These are phyloP conservation scores for Boletus edulis DNA, from an alignment of 768 basidiomycete genomes.

Conservation along the genomic window DNA sequence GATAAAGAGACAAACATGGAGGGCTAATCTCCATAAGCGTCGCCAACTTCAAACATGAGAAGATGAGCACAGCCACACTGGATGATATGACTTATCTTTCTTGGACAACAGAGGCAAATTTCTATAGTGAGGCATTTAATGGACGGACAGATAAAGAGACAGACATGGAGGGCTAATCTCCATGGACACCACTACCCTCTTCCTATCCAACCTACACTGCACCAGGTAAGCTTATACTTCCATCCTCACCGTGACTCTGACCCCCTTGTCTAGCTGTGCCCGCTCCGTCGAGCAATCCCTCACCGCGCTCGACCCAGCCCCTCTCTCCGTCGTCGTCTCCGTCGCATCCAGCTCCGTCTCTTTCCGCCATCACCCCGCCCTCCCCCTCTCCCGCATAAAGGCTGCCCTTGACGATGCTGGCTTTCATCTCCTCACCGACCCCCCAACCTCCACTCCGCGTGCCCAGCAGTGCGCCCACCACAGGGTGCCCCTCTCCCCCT, in stretches of 20 bases:
- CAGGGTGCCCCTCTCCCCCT: not conserved
- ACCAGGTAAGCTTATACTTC: slow-evolving; percentile 33
- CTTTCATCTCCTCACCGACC: slow-evolving; percentile 37
- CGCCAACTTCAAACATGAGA: no score
- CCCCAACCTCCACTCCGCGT: slow-evolving; percentile 9
- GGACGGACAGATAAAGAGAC: no score
- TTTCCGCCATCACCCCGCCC: slow-evolving; percentile 33
- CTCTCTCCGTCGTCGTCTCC: slow-evolving; percentile 42
- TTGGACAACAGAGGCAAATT: slow-evolving; percentile 4
- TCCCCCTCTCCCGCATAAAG: slow-evolving; percentile 32
- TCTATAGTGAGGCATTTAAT: no score
- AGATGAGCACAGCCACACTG: slow-evolving; percentile 8
- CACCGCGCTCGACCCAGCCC: slow-evolving; percentile 36
- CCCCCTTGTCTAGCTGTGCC: slow-evolving; percentile 31
- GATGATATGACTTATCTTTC: slow-evolving; percentile 14
- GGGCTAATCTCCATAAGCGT: no score
- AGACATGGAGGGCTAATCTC: no score
- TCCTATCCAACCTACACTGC: slow-evolving; percentile 51
- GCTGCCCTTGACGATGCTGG: slow-evolving; percentile 43
- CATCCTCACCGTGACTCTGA: no score
- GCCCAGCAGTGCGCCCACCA: slow-evolving; percentile 35
- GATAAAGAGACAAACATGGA: no score
- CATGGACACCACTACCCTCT: slow-evolving; percentile 25
- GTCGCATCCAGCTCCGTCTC: slow-evolving; percentile 45
- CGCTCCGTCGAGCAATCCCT: slow-evolving; percentile 45